A percentile compares a stretch with the other conserved stretches of the same genome.
phyloP scores from a whole-genome alignment of 2,329 filamentous ascomycete genomes.

The Calonectria hawksworthii region DNA sequence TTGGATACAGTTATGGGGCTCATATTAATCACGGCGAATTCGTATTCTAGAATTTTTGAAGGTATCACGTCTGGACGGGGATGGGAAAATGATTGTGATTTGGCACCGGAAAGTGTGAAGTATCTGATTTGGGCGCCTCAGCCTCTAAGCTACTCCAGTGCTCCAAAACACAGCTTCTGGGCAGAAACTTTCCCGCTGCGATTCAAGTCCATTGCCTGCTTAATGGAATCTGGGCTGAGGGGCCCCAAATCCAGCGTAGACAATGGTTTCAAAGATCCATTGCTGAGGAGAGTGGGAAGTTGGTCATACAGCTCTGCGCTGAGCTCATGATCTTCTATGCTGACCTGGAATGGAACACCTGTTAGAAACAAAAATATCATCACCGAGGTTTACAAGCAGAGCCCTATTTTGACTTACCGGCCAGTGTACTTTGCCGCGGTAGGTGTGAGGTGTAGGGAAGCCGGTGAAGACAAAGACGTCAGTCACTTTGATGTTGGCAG shows the following conservation, averaged over 20 bases:
- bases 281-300: not conserved
- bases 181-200: conserved; percentile 28
- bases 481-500: conserved; percentile 49
- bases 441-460: conserved; percentile 57
- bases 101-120: not conserved
- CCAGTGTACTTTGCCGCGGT: conserved; percentile 51
- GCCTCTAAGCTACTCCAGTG: not conserved
- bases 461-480: conserved; percentile 60
- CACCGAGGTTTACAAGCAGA: too few species aligned
- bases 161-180: conserved; percentile 33
- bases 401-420: conserved; percentile 48
- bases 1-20: not conserved
- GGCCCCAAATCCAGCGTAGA: not conserved
- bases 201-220: conserved; percentile 31
- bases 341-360: conserved; percentile 11
- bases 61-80: not conserved
- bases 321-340: conserved; percentile 29
- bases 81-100: not conserved
- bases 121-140: not conserved
- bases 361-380: not conserved
- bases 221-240: not conserved
- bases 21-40: not conserved
- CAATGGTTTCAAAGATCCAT: not conserved
- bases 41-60: not conserved
- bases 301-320: conserved; percentile 22